Evolutionary conservation across 148 eudicot species (phyloP).

Genomic region (Agrostemma githago): DNA sequence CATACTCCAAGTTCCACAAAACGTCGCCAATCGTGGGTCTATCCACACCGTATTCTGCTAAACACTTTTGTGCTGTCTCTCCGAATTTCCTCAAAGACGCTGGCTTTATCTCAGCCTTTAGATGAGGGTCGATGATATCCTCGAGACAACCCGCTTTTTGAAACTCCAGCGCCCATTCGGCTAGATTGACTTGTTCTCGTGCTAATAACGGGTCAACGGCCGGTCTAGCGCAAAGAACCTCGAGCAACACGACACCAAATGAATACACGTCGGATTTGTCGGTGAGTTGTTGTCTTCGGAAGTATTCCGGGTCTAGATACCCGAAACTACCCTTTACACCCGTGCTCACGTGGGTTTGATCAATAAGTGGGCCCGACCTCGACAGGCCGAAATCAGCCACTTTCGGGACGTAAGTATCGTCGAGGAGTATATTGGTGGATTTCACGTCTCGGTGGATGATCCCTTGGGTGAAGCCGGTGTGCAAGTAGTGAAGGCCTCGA

Average conservation of each 20-base stretch:
- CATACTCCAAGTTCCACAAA: constrained; percentile 85
- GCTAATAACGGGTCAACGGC: constrained; percentile 79
- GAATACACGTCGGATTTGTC: constrained; percentile 93
- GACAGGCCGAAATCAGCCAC: constrained; percentile 97
- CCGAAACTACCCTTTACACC: constrained; percentile 99
- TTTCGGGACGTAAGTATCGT: constrained; percentile 75
- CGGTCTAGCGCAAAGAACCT: constrained; percentile 91
- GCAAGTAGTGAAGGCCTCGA: constrained; percentile 92
- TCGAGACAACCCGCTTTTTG: constrained; percentile 61
- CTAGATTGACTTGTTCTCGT: constrained; percentile 84
- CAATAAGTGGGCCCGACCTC: constrained; percentile 71
- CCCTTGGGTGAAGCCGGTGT: constrained; percentile 90
- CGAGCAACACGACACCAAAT: constrained; percentile 85
- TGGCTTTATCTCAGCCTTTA: constrained; percentile 53
- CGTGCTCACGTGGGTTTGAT: constrained; percentile 95
- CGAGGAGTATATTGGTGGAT: constrained; percentile 91
- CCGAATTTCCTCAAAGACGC: constrained; percentile 62
- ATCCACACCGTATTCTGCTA: constrained; percentile 84
- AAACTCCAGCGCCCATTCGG: constrained; percentile 85
- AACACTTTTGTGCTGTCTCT: constrained; percentile 86
- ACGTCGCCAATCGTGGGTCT: constrained; percentile 97
- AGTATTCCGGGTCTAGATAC: constrained; percentile 91
- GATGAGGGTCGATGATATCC: constrained; percentile 57
- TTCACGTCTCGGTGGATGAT: constrained; percentile 93
- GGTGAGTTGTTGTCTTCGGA: constrained; percentile 83